Percentiles rank a stretch among this genome's conserved stretches.
These are phyloP conservation scores for Hibiscus trionum DNA, from an alignment of 345 rosid genomes.

Conservation along the genomic window DNA sequence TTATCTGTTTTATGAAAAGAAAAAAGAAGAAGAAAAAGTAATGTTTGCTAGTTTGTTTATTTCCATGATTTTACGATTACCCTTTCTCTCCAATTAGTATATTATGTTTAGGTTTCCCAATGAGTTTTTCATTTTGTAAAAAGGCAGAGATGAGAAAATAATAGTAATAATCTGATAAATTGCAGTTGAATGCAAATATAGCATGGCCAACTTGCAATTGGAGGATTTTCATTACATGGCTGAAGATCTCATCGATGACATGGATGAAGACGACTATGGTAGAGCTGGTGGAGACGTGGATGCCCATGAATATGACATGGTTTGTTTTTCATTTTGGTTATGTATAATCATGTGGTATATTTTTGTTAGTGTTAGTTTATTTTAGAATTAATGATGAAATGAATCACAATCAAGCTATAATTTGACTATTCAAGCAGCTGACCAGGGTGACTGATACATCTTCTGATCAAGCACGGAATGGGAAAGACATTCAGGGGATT, in stretches of 20 bases:
- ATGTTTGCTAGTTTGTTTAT: background rate
- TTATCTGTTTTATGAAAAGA: too few species aligned
- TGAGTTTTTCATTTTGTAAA: background rate
- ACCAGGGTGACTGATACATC: conserved; percentile 43
- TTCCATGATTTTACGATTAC: background rate
- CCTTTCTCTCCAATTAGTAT: background rate
- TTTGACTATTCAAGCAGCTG: conserved; percentile 17
- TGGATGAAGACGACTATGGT: conserved; percentile 25
- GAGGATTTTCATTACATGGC: conserved; percentile 23
- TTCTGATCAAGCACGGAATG: conserved; percentile 46
- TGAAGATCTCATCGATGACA: conserved; percentile 26
- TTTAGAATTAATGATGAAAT: background rate
- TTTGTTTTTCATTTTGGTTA: conserved; percentile 5
- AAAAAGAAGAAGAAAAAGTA: background rate
- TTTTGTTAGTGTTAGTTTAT: background rate
- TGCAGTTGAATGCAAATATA: conserved; percentile 13
- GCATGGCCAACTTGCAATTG: conserved; percentile 22
- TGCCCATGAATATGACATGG: conserved; percentile 29
- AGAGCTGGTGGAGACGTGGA: conserved; percentile 18
- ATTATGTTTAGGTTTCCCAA: background rate
- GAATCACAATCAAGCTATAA: background rate
- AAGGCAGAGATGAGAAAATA: background rate
- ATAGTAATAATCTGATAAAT: background rate
- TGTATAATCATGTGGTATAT: background rate
- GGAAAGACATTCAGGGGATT: conserved; percentile 67